Percentiles rank a stretch among this genome's conserved stretches.
These are phyloP conservation scores for Aspergillus neotritici DNA, from an alignment of 2,329 filamentous ascomycete species.

Conservation along the genomic window DNA sequence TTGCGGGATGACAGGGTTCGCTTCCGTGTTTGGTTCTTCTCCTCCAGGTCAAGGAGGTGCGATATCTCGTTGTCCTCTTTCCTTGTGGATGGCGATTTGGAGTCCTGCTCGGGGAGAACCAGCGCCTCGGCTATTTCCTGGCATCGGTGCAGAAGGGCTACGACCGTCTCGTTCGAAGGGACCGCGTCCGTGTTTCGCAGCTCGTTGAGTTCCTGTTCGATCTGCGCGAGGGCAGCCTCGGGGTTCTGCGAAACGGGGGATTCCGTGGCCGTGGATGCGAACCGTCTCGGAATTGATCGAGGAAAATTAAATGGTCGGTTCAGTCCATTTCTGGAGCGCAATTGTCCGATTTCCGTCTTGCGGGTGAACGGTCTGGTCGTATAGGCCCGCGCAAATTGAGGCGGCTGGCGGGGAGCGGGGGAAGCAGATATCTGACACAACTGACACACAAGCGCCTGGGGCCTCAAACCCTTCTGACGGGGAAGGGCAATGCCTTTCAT, in stretches of 20 bases:
- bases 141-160: slow-evolving; percentile 32
- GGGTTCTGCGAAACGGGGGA: slow-evolving; percentile 6
- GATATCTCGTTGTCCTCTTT: slow-evolving; percentile 35
- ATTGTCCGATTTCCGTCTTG: slow-evolving; percentile 12
- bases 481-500: slow-evolving; percentile 35
- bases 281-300: slow-evolving; percentile 9
- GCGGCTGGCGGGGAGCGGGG: slow-evolving; percentile 12
- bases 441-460: slow-evolving; percentile 32
- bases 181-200: slow-evolving; percentile 28
- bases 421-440: slow-evolving; percentile 33
- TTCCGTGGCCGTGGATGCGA: slow-evolving; percentile 15
- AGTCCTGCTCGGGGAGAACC: slow-evolving; percentile 22
- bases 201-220: slow-evolving; percentile 22
- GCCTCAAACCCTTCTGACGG: slow-evolving; percentile 19
- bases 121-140: slow-evolving; percentile 28
- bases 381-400: slow-evolving; percentile 19
- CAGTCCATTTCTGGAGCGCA: slow-evolving; percentile 12
- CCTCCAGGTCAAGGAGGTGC: slow-evolving; percentile 38
- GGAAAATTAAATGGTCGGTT: slow-evolving; percentile 5
- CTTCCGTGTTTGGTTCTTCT: slow-evolving; percentile 27
- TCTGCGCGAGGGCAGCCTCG: slow-evolving; percentile 26
- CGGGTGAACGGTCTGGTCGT: slow-evolving; percentile 8
- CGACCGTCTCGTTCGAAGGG: slow-evolving; percentile 31
- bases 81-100: slow-evolving; percentile 6
- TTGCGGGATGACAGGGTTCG: slow-evolving; percentile 20